Conservation (phyloP, 306 rosid genomes). For the Geum urbanum region DNA sequence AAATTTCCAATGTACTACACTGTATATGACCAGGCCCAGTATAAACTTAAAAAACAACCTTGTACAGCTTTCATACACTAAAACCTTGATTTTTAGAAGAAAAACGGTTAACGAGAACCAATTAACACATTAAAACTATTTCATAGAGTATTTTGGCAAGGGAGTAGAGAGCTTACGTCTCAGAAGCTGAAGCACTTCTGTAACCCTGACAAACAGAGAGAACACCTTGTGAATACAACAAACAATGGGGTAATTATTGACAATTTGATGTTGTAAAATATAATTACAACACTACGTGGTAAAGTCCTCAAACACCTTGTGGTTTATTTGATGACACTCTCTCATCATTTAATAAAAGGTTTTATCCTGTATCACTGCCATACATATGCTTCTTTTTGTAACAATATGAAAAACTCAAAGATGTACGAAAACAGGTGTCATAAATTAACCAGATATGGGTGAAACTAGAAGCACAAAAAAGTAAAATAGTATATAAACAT, state of each 20-base stretch:
- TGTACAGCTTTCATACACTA: background rate
- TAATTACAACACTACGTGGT: background rate
- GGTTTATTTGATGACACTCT: background rate
- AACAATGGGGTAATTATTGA: background rate
- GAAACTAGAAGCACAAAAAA: background rate
- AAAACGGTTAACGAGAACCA: conserved; percentile 3
- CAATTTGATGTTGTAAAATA: background rate
- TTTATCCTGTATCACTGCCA: background rate
- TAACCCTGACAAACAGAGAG: conserved; percentile 67
- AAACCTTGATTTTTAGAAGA: background rate
- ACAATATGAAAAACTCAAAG: no score
- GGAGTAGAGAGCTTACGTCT: conserved; percentile 61
- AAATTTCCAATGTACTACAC: background rate
- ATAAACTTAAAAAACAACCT: background rate
- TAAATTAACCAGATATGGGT: background rate
- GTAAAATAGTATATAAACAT: background rate
- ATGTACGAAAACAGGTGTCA: background rate
- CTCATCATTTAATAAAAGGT: background rate
- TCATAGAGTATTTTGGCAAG: conserved; percentile 2
- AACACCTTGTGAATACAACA: background rate
- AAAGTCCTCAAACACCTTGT: background rate
- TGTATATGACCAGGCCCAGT: background rate
- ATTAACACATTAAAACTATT: no score
- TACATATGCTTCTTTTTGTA: conserved; percentile 1
- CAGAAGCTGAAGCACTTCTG: conserved; percentile 78